Conservation (phyloP, 495 filamentous ascomycete genomes). For the Sordaria brevicollis region DNA sequence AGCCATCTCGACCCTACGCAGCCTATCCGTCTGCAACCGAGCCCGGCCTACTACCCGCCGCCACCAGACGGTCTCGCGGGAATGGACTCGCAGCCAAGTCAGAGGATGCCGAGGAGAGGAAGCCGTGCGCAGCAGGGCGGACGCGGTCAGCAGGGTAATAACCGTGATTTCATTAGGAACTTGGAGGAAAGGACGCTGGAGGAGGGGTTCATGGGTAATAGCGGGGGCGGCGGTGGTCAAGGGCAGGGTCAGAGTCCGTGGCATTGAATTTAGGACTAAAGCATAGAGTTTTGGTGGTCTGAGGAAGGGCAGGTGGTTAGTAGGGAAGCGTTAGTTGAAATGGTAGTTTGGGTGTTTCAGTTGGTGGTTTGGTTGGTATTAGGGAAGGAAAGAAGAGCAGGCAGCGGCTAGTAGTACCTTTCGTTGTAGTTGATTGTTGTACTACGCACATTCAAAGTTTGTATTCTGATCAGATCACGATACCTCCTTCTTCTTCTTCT, state of each 20-base stretch:
- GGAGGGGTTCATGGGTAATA: constrained; percentile 56
- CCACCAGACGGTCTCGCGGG: constrained; percentile 70
- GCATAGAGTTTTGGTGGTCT: background rate
- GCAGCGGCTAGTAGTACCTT: background rate
- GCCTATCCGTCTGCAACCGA: constrained; percentile 89
- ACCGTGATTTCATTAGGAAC: constrained; percentile 84
- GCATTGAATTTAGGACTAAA: constrained; percentile 29
- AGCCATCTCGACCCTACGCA: constrained; percentile 93
- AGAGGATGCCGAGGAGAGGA: constrained; percentile 62
- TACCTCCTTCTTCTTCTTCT: no score
- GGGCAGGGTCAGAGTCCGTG: constrained; percentile 31
- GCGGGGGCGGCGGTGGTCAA: background rate
- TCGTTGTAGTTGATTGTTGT: background rate
- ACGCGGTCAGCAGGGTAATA: constrained; percentile 40
- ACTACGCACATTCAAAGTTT: background rate
- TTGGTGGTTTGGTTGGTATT: background rate
- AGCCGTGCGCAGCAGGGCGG: constrained; percentile 58
- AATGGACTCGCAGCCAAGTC: constrained; percentile 42
- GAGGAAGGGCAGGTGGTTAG: background rate
- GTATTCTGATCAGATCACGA: background rate
- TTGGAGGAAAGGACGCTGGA: constrained; percentile 89
- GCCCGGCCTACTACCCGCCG: constrained; percentile 94
- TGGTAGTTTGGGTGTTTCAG: no score
- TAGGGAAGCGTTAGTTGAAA: no score
- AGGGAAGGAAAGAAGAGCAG: no score